phyloP scores from a whole-genome alignment of 148 eudicot species.

The Silene latifolia region DNA sequence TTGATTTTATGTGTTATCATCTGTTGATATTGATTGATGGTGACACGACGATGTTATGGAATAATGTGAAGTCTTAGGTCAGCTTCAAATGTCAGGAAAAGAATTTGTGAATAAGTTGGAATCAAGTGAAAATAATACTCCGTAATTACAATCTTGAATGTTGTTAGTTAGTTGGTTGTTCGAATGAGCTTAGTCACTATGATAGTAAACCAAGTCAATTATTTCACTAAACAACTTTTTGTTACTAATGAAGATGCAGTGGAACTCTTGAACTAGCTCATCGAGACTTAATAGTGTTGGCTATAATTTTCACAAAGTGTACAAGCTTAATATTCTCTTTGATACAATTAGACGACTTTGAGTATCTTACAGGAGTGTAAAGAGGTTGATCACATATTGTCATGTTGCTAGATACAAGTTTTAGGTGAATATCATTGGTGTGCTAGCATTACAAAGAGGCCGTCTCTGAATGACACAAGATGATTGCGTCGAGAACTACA shows the following conservation, averaged over 20 bases:
- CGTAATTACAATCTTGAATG: not conserved
- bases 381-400: no score
- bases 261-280: not conserved
- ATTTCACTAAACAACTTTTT: not conserved
- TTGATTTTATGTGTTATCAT: no score
- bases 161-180: not conserved
- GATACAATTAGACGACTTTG: not conserved
- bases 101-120: not conserved
- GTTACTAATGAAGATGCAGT: not conserved
- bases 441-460: no score
- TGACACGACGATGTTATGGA: not conserved
- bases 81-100: not conserved
- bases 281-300: not conserved
- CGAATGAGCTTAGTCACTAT: not conserved
- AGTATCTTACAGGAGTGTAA: no score
- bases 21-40: not conserved
- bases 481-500: no score
- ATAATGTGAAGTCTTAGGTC: no score
- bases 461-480: no score
- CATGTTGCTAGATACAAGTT: no score
- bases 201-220: not conserved
- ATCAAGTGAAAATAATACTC: not conserved
- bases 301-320: not conserved
- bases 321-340: not conserved
- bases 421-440: no score